These are phyloP conservation scores for Penicillium macrosclerotiorum DNA, from an alignment of 495 filamentous ascomycete genomes.

Conservation along the genomic window DNA sequence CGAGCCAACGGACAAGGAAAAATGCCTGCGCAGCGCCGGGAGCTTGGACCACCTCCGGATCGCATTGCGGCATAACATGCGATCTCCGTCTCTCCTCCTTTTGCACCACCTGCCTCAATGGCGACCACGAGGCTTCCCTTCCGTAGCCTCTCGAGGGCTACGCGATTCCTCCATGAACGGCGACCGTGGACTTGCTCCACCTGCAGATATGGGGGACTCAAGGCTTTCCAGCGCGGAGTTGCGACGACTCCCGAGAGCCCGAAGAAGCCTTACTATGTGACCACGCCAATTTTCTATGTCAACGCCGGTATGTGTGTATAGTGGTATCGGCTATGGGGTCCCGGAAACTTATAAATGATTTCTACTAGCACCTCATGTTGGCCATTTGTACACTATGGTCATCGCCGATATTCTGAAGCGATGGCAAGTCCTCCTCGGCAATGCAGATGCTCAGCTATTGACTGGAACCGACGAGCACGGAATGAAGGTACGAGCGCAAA, in stretches of 20 bases:
- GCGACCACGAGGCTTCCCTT: conserved; percentile 27
- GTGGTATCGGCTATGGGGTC: background rate
- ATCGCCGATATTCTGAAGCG: conserved; percentile 88
- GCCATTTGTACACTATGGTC: conserved; percentile 91
- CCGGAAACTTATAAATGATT: no score
- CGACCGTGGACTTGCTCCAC: conserved; percentile 35
- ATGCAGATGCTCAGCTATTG: conserved; percentile 63
- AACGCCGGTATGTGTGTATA: conserved; percentile 69
- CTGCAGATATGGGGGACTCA: conserved; percentile 19
- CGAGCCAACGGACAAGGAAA: conserved; percentile 20
- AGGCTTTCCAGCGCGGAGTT: conserved; percentile 28
- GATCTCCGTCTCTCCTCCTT: conserved; percentile 10
- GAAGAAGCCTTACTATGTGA: conserved; percentile 91
- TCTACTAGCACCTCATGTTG: conserved; percentile 86
- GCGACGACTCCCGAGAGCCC: conserved; percentile 29
- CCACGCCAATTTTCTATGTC: conserved; percentile 98
- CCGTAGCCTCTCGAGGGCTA: conserved; percentile 34
- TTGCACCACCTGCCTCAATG: conserved; percentile 30
- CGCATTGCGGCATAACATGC: conserved; percentile 27
- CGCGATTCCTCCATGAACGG: conserved; percentile 21
- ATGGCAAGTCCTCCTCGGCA: conserved; percentile 79
- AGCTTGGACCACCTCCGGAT: conserved; percentile 45
- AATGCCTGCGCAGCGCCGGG: conserved; percentile 18
- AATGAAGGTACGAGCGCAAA: conserved; percentile 76
- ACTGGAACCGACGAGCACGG: conserved; percentile 99